Base-by-base conservation (phyloP, 176 grass and related monocot species). In the Carex myosuroides region DNA sequence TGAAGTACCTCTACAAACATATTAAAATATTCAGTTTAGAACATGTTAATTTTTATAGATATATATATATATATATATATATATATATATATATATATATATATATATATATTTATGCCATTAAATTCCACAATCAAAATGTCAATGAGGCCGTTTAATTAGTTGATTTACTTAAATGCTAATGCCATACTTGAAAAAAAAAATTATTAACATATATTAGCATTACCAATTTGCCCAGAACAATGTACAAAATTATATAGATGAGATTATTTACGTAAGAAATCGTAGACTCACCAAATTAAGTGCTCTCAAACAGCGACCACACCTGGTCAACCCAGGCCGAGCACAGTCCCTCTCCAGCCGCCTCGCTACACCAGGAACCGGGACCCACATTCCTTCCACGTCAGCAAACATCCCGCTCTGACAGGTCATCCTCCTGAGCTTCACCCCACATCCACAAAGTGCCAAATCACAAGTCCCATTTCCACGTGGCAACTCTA, bases 391-490 rank as follows among this genome's bases (percentile, higher is more conserved):
- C 75, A 53, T 20, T 16, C 91, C 85, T 8, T 18, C 80, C 7
- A 62, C 21, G 41, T 79, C 50, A 26, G 81, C 11, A 52, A 79
- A 56, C 41, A 86, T 33, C 0, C 89, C 87, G 54, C 89, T 76
- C 5, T 21, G 71, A 53, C 88, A 99, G 17, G 90, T 26, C 71
- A 93, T 82, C 41, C 91, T 70, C 82, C 93, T 74, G 57, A 99
- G 81, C 86, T 86, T 89, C 11, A 99, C 76, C 48, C 91, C 93
- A 80, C 97, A 99, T 88, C 90, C 94, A 86, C 93, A 99, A 77
- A 88, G 90, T 8, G 88, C 97, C 33, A 88, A 64, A 85, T 95
- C 90, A 87, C 97, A 94, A 17, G 96, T 95, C 13, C 83, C 91
- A 59, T 93, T 93, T 35, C 60, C 85, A 11, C 88, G 90, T 29